Evolutionary conservation across 305 asterid species (phyloP), one percentile per base, ranked within the genome.

Genomic region (Andrographis paniculata): DNA sequence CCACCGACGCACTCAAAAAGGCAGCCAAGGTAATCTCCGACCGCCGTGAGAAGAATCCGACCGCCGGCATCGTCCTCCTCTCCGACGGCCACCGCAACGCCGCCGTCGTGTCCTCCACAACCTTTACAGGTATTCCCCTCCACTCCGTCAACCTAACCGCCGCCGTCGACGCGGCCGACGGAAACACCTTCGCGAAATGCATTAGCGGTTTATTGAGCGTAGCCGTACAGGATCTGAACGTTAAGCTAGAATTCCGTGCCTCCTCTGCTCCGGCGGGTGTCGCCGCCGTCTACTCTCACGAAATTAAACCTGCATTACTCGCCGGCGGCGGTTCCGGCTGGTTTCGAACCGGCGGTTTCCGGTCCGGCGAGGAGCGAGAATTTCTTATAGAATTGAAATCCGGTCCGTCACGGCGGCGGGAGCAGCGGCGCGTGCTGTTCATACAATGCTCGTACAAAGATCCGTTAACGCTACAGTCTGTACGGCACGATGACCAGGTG

Each of bases 21-120:
- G 94, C 87, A 9, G 84, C 68, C 9, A 83, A 79, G 58, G 91
- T 83, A 13, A 59, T 83, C 3, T 84, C 77, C 43, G 94, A 83
- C 24, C 91, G 94, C 52, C 80, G 78, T 11, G 91, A 79, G 55
- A 65, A 45, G 19, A 83, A 83, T 53, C 67, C 80, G 1, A 60
- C 69, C 0, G 66, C 78, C 9, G 64, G 72, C 62, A 70, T 84
- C 39, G 21, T 84, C 4, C 73, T 80, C 14, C 43, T 84, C 16
- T 62, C 88, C 30, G 79, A 75, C 52, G 63, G 71, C n/a, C 58
- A 60, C 9, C 63, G 60, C 19, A 58, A 60, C 11, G 70, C 65
- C 2, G 61, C 66, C n/a, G 16, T 53, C 1, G 40, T 62, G 35
- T 56, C 64, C 19, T 70, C 81, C 53, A 61, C 87, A 38, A 69